Evolutionary conservation across 2,329 filamentous ascomycete genomes (phyloP), one percentile per base, ranked within the genome.

Genomic region (Lizonia empirigonia): DNA sequence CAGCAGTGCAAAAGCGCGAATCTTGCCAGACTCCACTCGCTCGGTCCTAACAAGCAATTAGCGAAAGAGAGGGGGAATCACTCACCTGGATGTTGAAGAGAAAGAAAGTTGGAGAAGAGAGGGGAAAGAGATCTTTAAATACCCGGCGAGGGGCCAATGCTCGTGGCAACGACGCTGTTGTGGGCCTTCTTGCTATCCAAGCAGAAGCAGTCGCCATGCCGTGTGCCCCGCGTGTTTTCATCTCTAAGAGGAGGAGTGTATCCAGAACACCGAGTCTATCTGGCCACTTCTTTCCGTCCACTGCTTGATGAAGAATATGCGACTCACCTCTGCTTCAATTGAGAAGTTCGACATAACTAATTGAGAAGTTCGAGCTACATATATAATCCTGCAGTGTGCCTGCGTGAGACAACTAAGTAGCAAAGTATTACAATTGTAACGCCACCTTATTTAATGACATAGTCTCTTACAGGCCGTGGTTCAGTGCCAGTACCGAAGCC

Each of bases 211-310:
- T 39, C 18, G 36, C 36, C 23, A 23, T 39, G 36, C 12, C 36
- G 23, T 39, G 36, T 39, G 20, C 20, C 5, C n/a, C 15, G 20
- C 36, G 15, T 26, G 12, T 24, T 24, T 26, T 39, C 23, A 26
- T 39, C 36, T 39, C 15, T 16, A 39, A 39, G 7, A 19, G 36
- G 23, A 39, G 36, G 36, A 39, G 36, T 19, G 36, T 26, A 39
- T 16, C 36, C 18, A 39, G 36, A 39, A 39, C 36, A 39, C 18
- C 18, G 18, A 39, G 15, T 39, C 18, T 24, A 23, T 39, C 36
- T 5, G 36, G 36, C 36, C 18, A 23, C 36, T 39, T 39, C 36
- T 26, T 39, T 39, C 36, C 36, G 13, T 30, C 8, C 13, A 30
- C 27, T 30, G 13, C 9, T 12, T 30, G 8, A 30, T 30, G 27